Conservation (phyloP, 129 eudicot species). For the Daucus carota region DNA sequence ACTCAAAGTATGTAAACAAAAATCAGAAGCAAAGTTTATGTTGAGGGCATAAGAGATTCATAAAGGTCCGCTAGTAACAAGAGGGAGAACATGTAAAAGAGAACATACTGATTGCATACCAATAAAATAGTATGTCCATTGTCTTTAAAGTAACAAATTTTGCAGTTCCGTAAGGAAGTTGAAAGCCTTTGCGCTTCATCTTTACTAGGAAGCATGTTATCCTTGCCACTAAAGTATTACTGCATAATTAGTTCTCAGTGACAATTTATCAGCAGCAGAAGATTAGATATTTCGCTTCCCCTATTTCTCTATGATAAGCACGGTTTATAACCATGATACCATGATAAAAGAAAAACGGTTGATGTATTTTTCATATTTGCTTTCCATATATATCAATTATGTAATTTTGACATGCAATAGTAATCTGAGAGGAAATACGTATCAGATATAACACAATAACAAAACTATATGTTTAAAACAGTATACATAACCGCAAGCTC, state of each 20-base stretch:
- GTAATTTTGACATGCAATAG: not conserved
- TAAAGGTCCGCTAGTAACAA: not conserved
- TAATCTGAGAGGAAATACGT: not conserved
- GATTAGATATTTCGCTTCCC: not conserved
- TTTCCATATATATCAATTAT: not conserved
- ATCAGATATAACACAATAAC: not conserved
- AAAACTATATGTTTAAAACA: not conserved
- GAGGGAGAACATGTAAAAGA: not conserved
- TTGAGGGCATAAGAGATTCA: not conserved
- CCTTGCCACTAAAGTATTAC: slow-evolving; percentile 73
- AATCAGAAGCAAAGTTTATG: not conserved
- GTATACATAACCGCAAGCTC: not conserved
- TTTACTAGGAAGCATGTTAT: slow-evolving; percentile 84
- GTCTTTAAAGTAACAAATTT: slow-evolving; percentile 61
- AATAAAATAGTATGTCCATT: slow-evolving; percentile 86
- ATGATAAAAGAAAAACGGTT: not conserved
- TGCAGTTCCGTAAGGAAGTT: slow-evolving; percentile 52
- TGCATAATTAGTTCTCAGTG: not conserved
- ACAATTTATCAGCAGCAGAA: not conserved
- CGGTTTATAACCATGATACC: not conserved
- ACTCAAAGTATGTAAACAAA: not conserved
- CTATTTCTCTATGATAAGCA: not conserved
- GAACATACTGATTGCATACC: slow-evolving; percentile 28
- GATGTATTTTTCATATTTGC: not conserved
- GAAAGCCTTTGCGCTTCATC: slow-evolving; percentile 81